Percentiles rank a stretch among this genome's conserved stretches.
These are phyloP conservation scores for Xylaria curta DNA, from an alignment of 495 filamentous ascomycete species.

Conservation along the genomic window DNA sequence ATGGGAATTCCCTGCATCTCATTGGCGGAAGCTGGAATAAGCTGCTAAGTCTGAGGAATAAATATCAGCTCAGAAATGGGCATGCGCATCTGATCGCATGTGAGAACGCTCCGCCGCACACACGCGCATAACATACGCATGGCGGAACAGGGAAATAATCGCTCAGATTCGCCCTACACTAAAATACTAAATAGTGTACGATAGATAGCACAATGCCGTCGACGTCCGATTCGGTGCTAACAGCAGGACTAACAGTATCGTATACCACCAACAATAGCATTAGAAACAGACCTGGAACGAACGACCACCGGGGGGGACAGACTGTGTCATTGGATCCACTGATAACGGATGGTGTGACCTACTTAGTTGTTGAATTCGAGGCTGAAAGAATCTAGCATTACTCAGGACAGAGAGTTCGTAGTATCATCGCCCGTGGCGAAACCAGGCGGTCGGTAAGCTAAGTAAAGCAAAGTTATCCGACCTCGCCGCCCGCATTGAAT, in stretches of 20 bases:
- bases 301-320: not conserved
- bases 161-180: not conserved
- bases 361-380: constrained; percentile 9
- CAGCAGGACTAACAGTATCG: not conserved
- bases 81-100: not conserved
- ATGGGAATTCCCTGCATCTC: not conserved
- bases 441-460: constrained; percentile 17
- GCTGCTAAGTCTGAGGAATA: not conserved
- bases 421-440: constrained; percentile 3
- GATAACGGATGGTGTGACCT: not conserved
- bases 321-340: not conserved
- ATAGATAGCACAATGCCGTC: not conserved
- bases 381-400: constrained; percentile 16
- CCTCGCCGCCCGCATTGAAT: too few relatives aligned
- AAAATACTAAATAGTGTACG: not conserved
- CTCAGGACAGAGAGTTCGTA: not conserved
- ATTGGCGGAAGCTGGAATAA: not conserved
- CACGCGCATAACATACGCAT: too few relatives aligned
- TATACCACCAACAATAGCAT: not conserved
- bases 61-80: not conserved
- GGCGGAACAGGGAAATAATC: not conserved
- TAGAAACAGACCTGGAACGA: not conserved
- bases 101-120: constrained; percentile 1
- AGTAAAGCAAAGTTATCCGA: not conserved
- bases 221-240: not conserved